Evolutionary conservation across 2,329 filamentous ascomycete species (phyloP).

Genomic region (Remersonia thermophila): DNA sequence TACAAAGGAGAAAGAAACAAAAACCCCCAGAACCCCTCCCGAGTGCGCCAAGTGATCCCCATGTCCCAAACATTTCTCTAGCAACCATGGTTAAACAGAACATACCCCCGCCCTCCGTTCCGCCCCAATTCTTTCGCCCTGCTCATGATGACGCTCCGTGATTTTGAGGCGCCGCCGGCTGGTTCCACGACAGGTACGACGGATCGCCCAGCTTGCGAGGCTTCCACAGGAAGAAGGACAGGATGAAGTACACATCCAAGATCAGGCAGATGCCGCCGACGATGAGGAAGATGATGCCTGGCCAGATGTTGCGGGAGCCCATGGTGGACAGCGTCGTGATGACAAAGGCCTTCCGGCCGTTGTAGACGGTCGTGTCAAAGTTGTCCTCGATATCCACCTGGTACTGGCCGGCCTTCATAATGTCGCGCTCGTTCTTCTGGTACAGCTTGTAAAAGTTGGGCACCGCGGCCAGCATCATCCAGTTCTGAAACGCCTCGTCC

Average conservation of each 20-base stretch:
- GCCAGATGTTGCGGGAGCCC: slow-evolving; percentile 88
- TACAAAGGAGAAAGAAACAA: background rate
- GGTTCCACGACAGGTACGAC: slow-evolving; percentile 94
- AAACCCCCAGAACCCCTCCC: background rate
- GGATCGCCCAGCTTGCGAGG: slow-evolving; percentile 97
- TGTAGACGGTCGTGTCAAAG: slow-evolving; percentile 39
- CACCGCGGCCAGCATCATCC: slow-evolving; percentile 95
- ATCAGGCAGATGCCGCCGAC: slow-evolving; percentile 88
- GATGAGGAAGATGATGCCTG: slow-evolving; percentile 91
- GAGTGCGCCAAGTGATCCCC: too few relatives aligned
- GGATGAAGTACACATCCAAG: slow-evolving; percentile 75
- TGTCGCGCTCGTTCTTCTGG: slow-evolving; percentile 60
- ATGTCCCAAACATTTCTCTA: too few relatives aligned
- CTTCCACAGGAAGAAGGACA: slow-evolving; percentile 72
- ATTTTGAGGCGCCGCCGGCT: slow-evolving; percentile 28
- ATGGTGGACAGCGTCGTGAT: slow-evolving; percentile 85
- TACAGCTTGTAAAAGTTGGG: slow-evolving; percentile 93
- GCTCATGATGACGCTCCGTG: slow-evolving; percentile 11
- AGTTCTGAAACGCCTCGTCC: slow-evolving; percentile 85
- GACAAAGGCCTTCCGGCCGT: slow-evolving; percentile 79
- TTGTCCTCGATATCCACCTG: slow-evolving; percentile 52
- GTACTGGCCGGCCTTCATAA: slow-evolving; percentile 62
- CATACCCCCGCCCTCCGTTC: too few relatives aligned
- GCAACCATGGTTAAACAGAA: too few relatives aligned
- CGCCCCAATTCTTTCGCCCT: background rate